phyloP scores from a whole-genome alignment of 2,329 filamentous ascomycete genomes.

The Stemphylium vesicarium region DNA sequence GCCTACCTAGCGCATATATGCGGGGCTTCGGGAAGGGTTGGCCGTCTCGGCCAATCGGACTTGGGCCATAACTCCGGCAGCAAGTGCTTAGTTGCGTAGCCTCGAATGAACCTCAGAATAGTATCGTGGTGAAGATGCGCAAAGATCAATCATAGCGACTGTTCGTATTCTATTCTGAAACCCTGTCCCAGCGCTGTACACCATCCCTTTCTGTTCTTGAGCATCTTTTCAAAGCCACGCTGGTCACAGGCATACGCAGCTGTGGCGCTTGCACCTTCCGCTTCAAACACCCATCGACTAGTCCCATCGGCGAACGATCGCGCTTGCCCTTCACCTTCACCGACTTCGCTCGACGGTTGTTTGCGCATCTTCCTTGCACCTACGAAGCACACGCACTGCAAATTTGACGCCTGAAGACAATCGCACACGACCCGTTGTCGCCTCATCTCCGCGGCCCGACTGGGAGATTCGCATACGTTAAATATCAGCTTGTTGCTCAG shows the following conservation, averaged over 20 bases:
- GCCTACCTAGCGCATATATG: neutral
- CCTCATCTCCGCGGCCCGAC: neutral
- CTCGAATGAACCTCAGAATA: conserved; percentile 10
- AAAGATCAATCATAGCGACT: conserved; percentile 2
- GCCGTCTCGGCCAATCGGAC: conserved; percentile 9
- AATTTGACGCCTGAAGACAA: neutral
- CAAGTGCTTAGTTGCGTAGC: conserved; percentile 14
- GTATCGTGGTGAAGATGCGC: conserved; percentile 4
- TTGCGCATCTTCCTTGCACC: neutral
- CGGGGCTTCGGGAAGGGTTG: conserved; percentile 5
- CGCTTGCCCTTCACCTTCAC: neutral
- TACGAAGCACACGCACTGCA: neutral
- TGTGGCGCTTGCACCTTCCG: conserved; percentile 7
- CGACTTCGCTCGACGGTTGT: neutral
- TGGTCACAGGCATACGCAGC: conserved; percentile 6
- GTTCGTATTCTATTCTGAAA: neutral
- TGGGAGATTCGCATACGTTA: conserved; percentile 1
- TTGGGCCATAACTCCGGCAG: conserved; percentile 15
- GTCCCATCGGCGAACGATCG: conserved; percentile 1
- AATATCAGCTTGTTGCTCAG: neutral
- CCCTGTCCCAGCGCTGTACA: neutral
- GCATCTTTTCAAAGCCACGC: neutral
- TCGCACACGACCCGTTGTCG: neutral
- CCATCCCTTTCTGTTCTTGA: neutral
- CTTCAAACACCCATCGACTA: conserved; percentile 3